A percentile compares a stretch with the other conserved stretches of the same genome.
Evolutionary conservation across 2,329 filamentous ascomycete species (phyloP).

Genomic region (Corynespora cassiicola): DNA sequence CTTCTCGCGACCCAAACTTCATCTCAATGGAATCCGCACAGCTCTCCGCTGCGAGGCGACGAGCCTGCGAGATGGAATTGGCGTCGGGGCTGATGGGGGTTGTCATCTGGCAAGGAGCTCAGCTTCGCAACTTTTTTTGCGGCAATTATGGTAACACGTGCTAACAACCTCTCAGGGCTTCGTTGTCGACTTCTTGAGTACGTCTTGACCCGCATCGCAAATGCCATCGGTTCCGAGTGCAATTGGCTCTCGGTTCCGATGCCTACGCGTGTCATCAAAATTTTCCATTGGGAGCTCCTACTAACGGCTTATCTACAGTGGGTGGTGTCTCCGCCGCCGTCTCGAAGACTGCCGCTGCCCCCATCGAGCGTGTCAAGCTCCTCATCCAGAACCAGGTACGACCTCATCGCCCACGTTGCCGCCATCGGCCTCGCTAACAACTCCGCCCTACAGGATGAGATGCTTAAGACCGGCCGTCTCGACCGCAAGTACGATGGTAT

Average conservation of each 20-base stretch:
- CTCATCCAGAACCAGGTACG: constrained; percentile 99
- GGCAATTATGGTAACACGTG: constrained; percentile 23
- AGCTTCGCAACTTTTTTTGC: constrained; percentile 20
- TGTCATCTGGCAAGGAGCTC: constrained; percentile 20
- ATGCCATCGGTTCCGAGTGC: constrained; percentile 24
- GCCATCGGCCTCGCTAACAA: constrained; percentile 23
- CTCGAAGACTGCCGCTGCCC: constrained; percentile 99
- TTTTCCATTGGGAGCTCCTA: constrained; percentile 22
- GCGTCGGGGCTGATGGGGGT: constrained; percentile 20
- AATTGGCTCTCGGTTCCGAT: constrained; percentile 29
- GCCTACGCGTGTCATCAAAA: constrained; percentile 8
- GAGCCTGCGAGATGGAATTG: constrained; percentile 27
- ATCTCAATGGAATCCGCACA: constrained; percentile 40
- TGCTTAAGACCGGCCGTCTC: constrained; percentile 98
- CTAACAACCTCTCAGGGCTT: constrained; percentile 71
- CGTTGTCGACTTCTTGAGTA: constrained; percentile 99
- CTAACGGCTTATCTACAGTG: constrained; percentile 70
- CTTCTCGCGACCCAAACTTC: constrained; percentile 10
- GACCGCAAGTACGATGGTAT: constrained; percentile 97
- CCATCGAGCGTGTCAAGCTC: constrained; percentile 99
- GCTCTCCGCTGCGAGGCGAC: constrained; percentile 16
- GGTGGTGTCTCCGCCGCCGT: constrained; percentile 99
- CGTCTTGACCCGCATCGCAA: constrained; percentile 53
- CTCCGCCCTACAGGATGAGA: constrained; percentile 81
- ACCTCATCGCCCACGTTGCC: constrained; percentile 33